Conservation (phyloP, 2,329 filamentous ascomycete genomes). For the Pezicula neosporulosa region DNA sequence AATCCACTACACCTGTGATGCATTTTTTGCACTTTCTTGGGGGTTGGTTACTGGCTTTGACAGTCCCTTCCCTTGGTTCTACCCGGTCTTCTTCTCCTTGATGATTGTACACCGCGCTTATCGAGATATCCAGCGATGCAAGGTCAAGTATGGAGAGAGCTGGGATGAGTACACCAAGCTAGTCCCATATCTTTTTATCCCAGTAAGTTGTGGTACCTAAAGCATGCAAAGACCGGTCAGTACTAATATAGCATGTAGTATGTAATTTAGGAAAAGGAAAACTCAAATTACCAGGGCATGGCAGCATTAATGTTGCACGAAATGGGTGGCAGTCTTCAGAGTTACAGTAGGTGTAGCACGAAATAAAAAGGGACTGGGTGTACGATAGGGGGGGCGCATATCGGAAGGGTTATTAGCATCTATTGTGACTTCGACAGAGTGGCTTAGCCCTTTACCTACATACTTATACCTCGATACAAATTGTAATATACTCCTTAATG, state of each 20-base stretch:
- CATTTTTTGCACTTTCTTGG: conserved; percentile 76
- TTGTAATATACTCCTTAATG: too few relatives aligned
- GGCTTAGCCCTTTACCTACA: too few relatives aligned
- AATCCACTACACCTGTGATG: conserved; percentile 77
- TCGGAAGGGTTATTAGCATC: too few relatives aligned
- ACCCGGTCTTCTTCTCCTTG: conserved; percentile 72
- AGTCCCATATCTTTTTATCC: conserved; percentile 84
- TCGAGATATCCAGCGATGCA: conserved; percentile 73
- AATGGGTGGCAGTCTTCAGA: too few relatives aligned
- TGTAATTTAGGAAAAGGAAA: not conserved
- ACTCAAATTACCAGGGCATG: not conserved
- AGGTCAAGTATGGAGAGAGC: conserved; percentile 74
- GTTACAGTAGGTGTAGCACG: too few relatives aligned
- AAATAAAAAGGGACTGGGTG: too few relatives aligned
- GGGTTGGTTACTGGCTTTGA: conserved; percentile 77
- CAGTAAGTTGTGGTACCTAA: conserved; percentile 37
- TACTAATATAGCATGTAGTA: not conserved
- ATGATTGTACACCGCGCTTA: conserved; percentile 80
- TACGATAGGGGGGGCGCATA: too few relatives aligned
- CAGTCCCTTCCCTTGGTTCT: conserved; percentile 87
- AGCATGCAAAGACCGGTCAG: not conserved
- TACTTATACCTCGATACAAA: too few relatives aligned
- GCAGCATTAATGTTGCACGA: too few relatives aligned
- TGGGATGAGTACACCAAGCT: conserved; percentile 78
- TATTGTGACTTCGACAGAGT: too few relatives aligned